Base-by-base conservation (phyloP, 2,329 filamentous ascomycete genomes). In the Cyphellophora europaea region DNA sequence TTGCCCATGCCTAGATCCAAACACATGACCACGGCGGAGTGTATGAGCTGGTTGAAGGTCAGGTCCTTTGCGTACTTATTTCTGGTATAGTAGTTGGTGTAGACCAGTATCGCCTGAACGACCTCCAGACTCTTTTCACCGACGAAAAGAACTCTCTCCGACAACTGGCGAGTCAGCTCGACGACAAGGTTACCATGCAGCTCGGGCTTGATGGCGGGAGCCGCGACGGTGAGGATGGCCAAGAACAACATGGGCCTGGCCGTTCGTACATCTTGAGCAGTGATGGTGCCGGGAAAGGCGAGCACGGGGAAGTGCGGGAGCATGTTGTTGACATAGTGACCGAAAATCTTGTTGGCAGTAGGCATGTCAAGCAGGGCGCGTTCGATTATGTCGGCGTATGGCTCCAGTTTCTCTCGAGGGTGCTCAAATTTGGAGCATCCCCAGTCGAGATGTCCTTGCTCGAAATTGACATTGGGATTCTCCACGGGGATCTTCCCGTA, bases 41-140 rank as follows among this genome's bases (percentile, higher is more conserved):
- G 84, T 28, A 85, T 75, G 45, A 89, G 71, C 61, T 89, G 83
- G 59, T 89, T 93, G 55, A 91, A 93, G 54, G 89, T 89, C 51
- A 89, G 74, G 57, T 91, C 81, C 50, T 91, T 83, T 40, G 82
- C 82, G 48, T 82, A 72, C 45, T 89, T 78, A 0, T 85, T 84
- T n/a, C 84, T 84, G 54, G 76, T 77, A 55, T 93, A 91, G 82
- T 84, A 93, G n/a, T 86, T 71, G 12, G 79, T 74, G 5, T 76
- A 67, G 2, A 93, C 63, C 36, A 84, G 70, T 25, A 93, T 61
- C 2, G 82, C 74, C 58, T 93, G 87, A 10, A 93, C 74, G 5
- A 93, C 65, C 55, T 93, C 86, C 8, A 93, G 60, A 27, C 74
- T 84, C 63, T 93, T 93, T 48, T 86, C 78, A 10, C 82, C 85